phyloP scores from a whole-genome alignment of 345 rosid genomes.

The Combretum micranthum region DNA sequence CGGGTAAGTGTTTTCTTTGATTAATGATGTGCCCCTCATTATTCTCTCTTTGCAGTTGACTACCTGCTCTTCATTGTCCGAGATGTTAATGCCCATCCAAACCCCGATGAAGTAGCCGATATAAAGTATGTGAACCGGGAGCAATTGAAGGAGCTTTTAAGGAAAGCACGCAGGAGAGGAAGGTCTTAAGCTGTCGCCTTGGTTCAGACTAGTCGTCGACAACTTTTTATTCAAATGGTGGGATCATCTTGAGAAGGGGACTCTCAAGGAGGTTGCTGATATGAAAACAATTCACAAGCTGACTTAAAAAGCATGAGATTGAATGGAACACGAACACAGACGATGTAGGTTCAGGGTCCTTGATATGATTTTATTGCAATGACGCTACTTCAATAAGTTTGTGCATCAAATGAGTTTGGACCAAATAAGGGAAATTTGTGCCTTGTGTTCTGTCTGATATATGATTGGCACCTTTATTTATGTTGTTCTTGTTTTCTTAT shows the following conservation, averaged over 20 bases:
- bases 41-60: slow-evolving; percentile 55
- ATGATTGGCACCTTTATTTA: too few relatives aligned
- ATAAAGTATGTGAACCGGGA: slow-evolving; percentile 72
- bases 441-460: too few relatives aligned
- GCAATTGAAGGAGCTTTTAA: slow-evolving; percentile 69
- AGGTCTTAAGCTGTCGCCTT: slow-evolving; percentile 77
- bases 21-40: not conserved
- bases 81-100: slow-evolving; percentile 62
- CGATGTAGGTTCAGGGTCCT: not conserved
- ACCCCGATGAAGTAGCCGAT: slow-evolving; percentile 89
- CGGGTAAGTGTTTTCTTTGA: too few relatives aligned
- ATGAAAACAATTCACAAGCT: slow-evolving; percentile 81
- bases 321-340: not conserved
- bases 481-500: too few relatives aligned
- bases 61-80: slow-evolving; percentile 78
- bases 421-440: too few relatives aligned
- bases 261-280: slow-evolving; percentile 52
- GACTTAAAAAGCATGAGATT: slow-evolving; percentile 11
- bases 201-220: slow-evolving; percentile 94
- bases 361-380: too few relatives aligned
- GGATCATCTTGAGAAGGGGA: slow-evolving; percentile 81
- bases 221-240: slow-evolving; percentile 95
- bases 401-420: too few relatives aligned
- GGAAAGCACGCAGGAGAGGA: slow-evolving; percentile 85
- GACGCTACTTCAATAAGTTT: too few relatives aligned